These are phyloP conservation scores for Citrus sp. DNA, from an alignment of 345 rosid species.

Conservation along the genomic window DNA sequence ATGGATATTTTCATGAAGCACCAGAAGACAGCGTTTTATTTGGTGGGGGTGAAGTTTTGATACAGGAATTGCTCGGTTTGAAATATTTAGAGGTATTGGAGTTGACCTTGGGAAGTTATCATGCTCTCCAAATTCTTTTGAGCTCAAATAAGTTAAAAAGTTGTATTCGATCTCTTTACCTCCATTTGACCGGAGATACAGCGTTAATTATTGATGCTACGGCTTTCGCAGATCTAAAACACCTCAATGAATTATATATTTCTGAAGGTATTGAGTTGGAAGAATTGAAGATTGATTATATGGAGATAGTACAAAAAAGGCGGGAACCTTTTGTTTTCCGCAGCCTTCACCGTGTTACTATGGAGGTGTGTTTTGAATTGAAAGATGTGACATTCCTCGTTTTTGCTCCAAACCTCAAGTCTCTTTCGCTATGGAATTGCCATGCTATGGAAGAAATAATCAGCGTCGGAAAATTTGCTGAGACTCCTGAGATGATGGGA, in stretches of 20 bases:
- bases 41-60: neutral
- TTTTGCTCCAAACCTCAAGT: neutral
- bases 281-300: too few relatives aligned
- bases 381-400: neutral
- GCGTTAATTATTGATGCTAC: too few relatives aligned
- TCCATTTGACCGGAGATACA: neutral
- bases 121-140: neutral
- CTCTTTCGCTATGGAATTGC: neutral
- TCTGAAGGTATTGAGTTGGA: too few relatives aligned
- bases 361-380: neutral
- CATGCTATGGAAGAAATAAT: too few relatives aligned
- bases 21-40: neutral
- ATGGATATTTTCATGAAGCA: rapidly evolving
- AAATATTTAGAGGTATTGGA: neutral
- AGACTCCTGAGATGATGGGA: too few relatives aligned
- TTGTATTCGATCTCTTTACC: neutral
- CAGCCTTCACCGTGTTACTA: too few relatives aligned
- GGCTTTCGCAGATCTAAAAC: too few relatives aligned
- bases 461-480: too few relatives aligned
- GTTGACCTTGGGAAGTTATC: neutral
- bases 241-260: too few relatives aligned
- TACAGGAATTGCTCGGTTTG: conserved; percentile 5
- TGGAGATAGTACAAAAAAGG: too few relatives aligned
- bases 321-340: too few relatives aligned
- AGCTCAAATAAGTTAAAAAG: neutral